Conservation (phyloP, 2,329 filamentous ascomycete genomes). For the Plenodomus tracheiphilus region DNA sequence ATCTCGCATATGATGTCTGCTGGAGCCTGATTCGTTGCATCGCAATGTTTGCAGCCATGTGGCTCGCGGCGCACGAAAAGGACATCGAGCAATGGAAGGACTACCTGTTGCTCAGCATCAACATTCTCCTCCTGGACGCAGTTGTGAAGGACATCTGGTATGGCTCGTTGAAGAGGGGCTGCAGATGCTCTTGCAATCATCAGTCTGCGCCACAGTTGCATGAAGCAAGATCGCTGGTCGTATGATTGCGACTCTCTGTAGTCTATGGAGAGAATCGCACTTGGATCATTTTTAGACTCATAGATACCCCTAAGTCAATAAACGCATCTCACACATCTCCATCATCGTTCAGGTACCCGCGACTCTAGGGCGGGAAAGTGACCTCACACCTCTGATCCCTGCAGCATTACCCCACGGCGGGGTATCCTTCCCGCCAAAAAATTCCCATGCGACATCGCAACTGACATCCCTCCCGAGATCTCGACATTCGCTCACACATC, state of each 20-base stretch:
- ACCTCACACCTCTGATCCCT: conserved; percentile 15
- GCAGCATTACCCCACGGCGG: conserved; percentile 23
- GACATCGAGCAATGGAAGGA: conserved; percentile 1
- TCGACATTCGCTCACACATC: conserved; percentile 1
- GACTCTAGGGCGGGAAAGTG: conserved; percentile 17
- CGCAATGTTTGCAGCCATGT: neutral
- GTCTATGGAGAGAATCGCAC: neutral
- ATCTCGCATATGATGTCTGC: conserved; percentile 5
- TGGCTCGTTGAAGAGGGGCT: conserved; percentile 4
- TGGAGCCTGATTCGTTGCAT: conserved; percentile 5
- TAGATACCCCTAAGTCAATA: conserved; percentile 1
- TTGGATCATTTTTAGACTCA: neutral
- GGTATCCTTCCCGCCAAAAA: conserved; percentile 14
- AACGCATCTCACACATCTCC: neutral
- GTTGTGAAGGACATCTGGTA: conserved; percentile 8
- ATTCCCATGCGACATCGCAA: conserved; percentile 12
- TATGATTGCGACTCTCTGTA: neutral
- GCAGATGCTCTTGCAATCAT: conserved; percentile 1
- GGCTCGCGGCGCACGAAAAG: conserved; percentile 1
- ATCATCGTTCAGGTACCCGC: neutral
- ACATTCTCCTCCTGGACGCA: conserved; percentile 3
- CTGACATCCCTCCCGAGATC: neutral
- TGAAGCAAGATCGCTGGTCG: conserved; percentile 3
- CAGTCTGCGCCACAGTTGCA: neutral
- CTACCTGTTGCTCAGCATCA: conserved; percentile 1